Base-by-base conservation (phyloP, 2,329 filamentous ascomycete species). In the Domatiomyces globalis region DNA sequence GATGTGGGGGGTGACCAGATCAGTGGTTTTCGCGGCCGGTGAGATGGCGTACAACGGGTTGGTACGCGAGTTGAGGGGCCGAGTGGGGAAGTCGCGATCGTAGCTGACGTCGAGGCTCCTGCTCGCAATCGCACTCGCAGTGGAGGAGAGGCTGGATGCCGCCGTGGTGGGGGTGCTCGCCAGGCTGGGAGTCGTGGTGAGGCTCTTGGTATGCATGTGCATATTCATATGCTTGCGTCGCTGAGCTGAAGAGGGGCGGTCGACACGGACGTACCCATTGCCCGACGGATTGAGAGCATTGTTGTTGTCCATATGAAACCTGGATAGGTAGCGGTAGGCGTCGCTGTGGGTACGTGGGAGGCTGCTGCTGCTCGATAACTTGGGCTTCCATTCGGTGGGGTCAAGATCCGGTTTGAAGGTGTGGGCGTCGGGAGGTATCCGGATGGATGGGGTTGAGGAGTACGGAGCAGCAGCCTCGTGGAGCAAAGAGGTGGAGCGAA, bases 361-460 rank as follows among this genome's bases (percentile, higher is more conserved):
- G 43, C 59, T 56, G 51, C 51, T 56, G 36, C 52, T 53, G 27
- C 45, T 22, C 3, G 17, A n/a, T 70, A 69, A 65, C 62, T 70
- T 66, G 19, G 71, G 71, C 63, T 73, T 73, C 71, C 71, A 73
- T 64, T 73, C 70, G 48, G 69, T 70, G 49, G 71, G 71, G 62
- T 73, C 71, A 54, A 70, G 67, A 71, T 73, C 71, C 57, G 69
- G 62, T 49, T 65, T 67, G 64, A 58, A 59, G 46, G 67, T 62
- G 54, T 70, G 66, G 45, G 62, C 46, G 52, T 67, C 61, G 53
- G 59, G 50, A 45, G 67, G 64, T 71, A 72, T 72, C 63, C 67
- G 63, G 57, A 61, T 55, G 49, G 58, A 29, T 7, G 60, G 58
- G 39, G 58, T 56, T 12, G 60, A 51, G 46, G 61, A 60, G 15